These are phyloP conservation scores for Chalara sp. DNA, from an alignment of 2,329 filamentous ascomycete species.

Conservation along the genomic window DNA sequence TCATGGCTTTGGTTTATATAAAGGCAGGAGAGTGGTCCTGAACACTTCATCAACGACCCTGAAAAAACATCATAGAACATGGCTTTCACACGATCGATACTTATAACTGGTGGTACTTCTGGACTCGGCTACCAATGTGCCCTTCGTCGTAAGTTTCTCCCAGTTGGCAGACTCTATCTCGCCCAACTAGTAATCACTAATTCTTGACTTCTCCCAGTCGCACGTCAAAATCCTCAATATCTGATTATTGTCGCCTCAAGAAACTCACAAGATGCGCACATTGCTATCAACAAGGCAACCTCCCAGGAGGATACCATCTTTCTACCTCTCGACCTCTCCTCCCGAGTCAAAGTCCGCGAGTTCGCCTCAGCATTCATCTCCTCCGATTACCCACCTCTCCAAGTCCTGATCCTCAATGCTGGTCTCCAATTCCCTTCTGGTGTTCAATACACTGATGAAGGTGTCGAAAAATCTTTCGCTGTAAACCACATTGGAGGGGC, in stretches of 20 bases:
- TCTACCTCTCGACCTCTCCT: slow-evolving; percentile 37
- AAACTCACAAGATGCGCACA: slow-evolving; percentile 35
- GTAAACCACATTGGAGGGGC: slow-evolving; percentile 44
- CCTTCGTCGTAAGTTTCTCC: slow-evolving; percentile 4
- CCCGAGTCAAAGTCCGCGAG: slow-evolving; percentile 31
- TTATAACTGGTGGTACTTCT: slow-evolving; percentile 41
- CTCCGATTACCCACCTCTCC: slow-evolving; percentile 33
- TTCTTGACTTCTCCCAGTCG: slow-evolving; percentile 23
- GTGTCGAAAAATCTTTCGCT: slow-evolving; percentile 41
- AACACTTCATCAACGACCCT: background rate
- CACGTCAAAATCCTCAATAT: slow-evolving; percentile 32
- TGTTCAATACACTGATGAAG: slow-evolving; percentile 31
- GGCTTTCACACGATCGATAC: slow-evolving; percentile 19
- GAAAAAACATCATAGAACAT: slow-evolving; percentile 3
- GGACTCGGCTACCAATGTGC: slow-evolving; percentile 38
- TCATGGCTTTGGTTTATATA: background rate
- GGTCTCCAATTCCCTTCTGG: slow-evolving; percentile 36
- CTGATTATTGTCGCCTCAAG: slow-evolving; percentile 37
- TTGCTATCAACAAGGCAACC: slow-evolving; percentile 35
- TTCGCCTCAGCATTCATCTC: slow-evolving; percentile 33
- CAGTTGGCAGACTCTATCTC: too few relatives aligned
- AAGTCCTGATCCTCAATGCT: slow-evolving; percentile 41
- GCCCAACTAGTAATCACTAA: too few relatives aligned
- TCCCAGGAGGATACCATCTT: slow-evolving; percentile 35
- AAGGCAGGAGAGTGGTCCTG: background rate